Evolutionary conservation across 208 protist species (phyloP), one percentile per base, ranked within the genome.

Genomic region (Trypanosoma theileri): DNA sequence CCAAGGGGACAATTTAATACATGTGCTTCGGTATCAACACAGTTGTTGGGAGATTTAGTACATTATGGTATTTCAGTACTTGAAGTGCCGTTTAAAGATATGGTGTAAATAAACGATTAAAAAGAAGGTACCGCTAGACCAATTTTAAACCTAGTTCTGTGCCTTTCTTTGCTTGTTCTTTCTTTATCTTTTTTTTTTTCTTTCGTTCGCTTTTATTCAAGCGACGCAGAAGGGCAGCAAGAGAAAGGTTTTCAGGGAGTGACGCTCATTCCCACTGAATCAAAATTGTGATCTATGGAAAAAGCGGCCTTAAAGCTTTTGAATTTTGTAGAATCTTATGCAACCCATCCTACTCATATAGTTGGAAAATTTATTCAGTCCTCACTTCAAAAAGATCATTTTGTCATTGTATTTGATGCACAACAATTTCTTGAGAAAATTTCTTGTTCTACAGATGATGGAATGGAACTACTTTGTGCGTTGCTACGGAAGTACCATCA

Each of bases 51-150:
- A 0, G 81, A 80, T 51, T 52, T 82, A 21, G 76, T 84, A 13
- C 78, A 85, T 66, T 78, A 74, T 48, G 84, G 84, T 11, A 72
- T 85, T 46, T 86, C 74, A 40, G 64, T 59, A 14, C 73, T 89
- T 73, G 84, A 84, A 55, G 67, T 81, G 41, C 75, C 80, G 55
- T 82, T 50, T 69, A 64, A 64, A 40, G 54, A 64, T 64, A 28
- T 59, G 24, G 56, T 63, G 14, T 69, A 62, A 63, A 40, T 53
- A 42, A 48, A 44, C 19, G 22, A 35, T 65, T 24, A 31, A 22
- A n/a, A n/a, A 12, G 17, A 35, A 35, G 28, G 28, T 35, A 35
- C 1, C 28, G 6, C 28, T 6, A 6, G 28, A 35, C 28, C 28
- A 35, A 8, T 35, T 35, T 6, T 54, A 54, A 40, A 44, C 19